Percentiles rank a stretch among this genome's conserved stretches.
Evolutionary conservation across 1,284 basidiomycete genomes (phyloP).

Genomic region (Moniliophthora roreri): DNA sequence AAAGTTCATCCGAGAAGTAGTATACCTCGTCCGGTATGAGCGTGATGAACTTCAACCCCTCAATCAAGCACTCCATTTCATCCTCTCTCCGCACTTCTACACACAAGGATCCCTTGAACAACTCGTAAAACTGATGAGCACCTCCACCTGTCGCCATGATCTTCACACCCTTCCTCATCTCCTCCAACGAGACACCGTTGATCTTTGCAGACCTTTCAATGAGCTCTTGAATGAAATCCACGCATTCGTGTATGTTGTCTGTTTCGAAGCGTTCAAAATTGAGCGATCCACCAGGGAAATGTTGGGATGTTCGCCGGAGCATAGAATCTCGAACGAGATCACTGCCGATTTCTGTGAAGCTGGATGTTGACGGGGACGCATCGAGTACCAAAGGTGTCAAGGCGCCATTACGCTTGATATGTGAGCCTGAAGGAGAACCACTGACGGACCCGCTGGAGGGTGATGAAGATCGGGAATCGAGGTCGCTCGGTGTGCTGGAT

Average conservation of each 20-base stretch:
- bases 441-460: conserved; percentile 46
- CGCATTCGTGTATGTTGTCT: conserved; percentile 82
- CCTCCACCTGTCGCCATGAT: conserved; percentile 99
- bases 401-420: conserved; percentile 63
- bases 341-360: conserved; percentile 42
- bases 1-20: conserved; percentile 97
- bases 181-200: conserved; percentile 87
- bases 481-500: conserved; percentile 43
- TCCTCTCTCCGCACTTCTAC: conserved; percentile 92
- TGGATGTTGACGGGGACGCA: conserved; percentile 31
- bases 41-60: conserved; percentile 95
- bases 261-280: conserved; percentile 99
- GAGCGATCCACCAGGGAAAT: conserved; percentile 93
- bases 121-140: conserved; percentile 91
- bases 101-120: conserved; percentile 73
- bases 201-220: conserved; percentile 85
- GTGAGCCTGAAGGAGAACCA: conserved; percentile 37
- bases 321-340: conserved; percentile 61
- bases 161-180: conserved; percentile 93
- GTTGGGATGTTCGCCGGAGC: conserved; percentile 71
- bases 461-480: conserved; percentile 40
- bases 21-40: conserved; percentile 98
- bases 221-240: conserved; percentile 86
- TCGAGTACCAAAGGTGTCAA: conserved; percentile 82
- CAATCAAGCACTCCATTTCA: conserved; percentile 99